Base-by-base conservation (phyloP, 2,329 filamentous ascomycete species). In the Xylariomycetidae sp. region DNA sequence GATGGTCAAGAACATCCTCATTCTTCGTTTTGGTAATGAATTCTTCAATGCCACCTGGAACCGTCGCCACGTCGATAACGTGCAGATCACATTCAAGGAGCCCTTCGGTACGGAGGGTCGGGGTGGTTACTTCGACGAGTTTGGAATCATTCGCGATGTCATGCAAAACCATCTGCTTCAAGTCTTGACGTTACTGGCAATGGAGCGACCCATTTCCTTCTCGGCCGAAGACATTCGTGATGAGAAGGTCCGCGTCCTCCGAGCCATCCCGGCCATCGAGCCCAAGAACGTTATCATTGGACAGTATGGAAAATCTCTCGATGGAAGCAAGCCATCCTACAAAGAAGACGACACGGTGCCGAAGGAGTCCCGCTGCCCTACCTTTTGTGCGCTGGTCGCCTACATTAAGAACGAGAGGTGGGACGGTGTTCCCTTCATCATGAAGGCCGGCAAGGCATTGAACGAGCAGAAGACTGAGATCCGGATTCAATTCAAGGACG, bases 401-500 rank as follows among this genome's bases (percentile, higher is more conserved):
- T 95, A 94, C 69, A 97, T 98, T 68, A 97, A 97, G 79, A 98
- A 98, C 64, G 92, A 98, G 79, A 77, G 92, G 52, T 98, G 92
- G 92, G 94, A 98, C 50, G 94, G 92, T 37, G 92, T 98, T 33
- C 92, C 92, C 32, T 98, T 98, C 73, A 98, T 98, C 65, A 77
- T 98, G 70, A 98, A 98, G 82, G 92, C 92, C 28, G 92, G 92
- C 53, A 98, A 98, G 73, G 89, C 92, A 27, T 73, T 98, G 45
- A 98, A 98, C 64, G 92, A 98, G 76, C 92, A 98, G 64, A 98
- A 98, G 81, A 98, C 92, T 11, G 92, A 98, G 69, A 92, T 98
- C 49, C 85, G 92, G 57, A 94, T 98, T 53, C 92, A 98, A 64
- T 98, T 96, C 82, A 95, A 95, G 75, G 92, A 98, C 60, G 92